phyloP scores from a whole-genome alignment of 805 yeast species.

The Scheffersomyces ergatensis region DNA sequence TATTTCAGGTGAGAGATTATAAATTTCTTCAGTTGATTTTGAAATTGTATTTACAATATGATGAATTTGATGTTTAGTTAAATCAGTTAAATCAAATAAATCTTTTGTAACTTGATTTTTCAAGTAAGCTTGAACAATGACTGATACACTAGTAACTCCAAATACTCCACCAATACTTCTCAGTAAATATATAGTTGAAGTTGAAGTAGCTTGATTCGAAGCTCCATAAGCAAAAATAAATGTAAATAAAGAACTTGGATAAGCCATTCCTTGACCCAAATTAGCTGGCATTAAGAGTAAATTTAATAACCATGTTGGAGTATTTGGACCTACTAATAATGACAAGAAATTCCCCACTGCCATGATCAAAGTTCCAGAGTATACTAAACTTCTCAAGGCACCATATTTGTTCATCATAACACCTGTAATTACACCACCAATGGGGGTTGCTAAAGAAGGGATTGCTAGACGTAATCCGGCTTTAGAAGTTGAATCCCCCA shows the following conservation, averaged over 20 bases:
- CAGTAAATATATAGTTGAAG: conserved; percentile 36
- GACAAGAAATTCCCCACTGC: conserved; percentile 31
- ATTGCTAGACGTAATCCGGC: conserved; percentile 41
- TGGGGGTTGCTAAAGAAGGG: conserved; percentile 41
- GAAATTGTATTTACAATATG: conserved; percentile 15
- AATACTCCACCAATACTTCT: conserved; percentile 41
- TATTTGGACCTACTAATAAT: conserved; percentile 15
- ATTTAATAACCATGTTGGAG: conserved; percentile 23
- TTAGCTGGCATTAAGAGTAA: conserved; percentile 32
- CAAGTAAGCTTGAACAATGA: conserved; percentile 15
- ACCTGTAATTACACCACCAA: conserved; percentile 42
- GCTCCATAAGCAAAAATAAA: conserved; percentile 31
- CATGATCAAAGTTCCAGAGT: conserved; percentile 32
- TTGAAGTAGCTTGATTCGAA: conserved; percentile 35
- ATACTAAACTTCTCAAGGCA: conserved; percentile 21
- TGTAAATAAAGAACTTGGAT: conserved; percentile 33
- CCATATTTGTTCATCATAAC: conserved; percentile 30
- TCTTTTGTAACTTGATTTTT: conserved; percentile 10
- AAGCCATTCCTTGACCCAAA: conserved; percentile 38
- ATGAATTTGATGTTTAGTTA: conserved; percentile 10
- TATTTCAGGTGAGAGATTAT: conserved; percentile 12
- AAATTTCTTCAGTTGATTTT: conserved; percentile 18
- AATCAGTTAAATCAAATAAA: conserved; percentile 9
- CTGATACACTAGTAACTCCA: conserved; percentile 32
- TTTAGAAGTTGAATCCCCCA: conserved; percentile 37